A percentile compares a stretch with the other conserved stretches of the same genome.
Conservation (phyloP, 495 filamentous ascomycete genomes). For the Lepidopterella palustris region DNA sequence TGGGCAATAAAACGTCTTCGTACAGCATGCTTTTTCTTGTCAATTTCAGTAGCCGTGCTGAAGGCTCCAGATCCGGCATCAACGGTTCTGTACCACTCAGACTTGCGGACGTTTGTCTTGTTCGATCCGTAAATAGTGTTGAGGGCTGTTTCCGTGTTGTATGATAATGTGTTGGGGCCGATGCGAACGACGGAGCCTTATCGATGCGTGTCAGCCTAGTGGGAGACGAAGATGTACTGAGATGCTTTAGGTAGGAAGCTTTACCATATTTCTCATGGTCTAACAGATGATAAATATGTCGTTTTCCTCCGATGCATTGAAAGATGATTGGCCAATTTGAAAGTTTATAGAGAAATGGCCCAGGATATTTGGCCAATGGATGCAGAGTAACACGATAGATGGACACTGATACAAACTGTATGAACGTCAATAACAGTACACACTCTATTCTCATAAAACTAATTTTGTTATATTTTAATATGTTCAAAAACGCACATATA, state of each 20-base stretch:
- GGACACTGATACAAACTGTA: slow-evolving; percentile 7
- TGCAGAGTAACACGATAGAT: slow-evolving; percentile 24
- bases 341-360: slow-evolving; percentile 22
- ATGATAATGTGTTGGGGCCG: slow-evolving; percentile 28
- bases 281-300: slow-evolving; percentile 20
- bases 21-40: slow-evolving; percentile 19
- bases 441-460: background rate
- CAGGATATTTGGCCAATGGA: slow-evolving; percentile 26
- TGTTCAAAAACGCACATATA: background rate
- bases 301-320: slow-evolving; percentile 20
- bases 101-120: slow-evolving; percentile 34
- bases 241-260: background rate
- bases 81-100: slow-evolving; percentile 31
- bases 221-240: background rate
- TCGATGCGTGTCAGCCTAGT: background rate
- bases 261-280: slow-evolving; percentile 32
- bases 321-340: slow-evolving; percentile 23
- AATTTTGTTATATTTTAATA: background rate
- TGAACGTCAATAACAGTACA: background rate
- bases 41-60: slow-evolving; percentile 24
- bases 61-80: slow-evolving; percentile 25
- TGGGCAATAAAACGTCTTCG: slow-evolving; percentile 21
- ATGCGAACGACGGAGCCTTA: slow-evolving; percentile 30
- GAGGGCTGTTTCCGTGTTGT: slow-evolving; percentile 27
- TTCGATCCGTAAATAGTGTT: slow-evolving; percentile 36